Evolutionary conservation across 257 asterid genomes (phyloP).

Genomic region (Scutellaria galericulata): DNA sequence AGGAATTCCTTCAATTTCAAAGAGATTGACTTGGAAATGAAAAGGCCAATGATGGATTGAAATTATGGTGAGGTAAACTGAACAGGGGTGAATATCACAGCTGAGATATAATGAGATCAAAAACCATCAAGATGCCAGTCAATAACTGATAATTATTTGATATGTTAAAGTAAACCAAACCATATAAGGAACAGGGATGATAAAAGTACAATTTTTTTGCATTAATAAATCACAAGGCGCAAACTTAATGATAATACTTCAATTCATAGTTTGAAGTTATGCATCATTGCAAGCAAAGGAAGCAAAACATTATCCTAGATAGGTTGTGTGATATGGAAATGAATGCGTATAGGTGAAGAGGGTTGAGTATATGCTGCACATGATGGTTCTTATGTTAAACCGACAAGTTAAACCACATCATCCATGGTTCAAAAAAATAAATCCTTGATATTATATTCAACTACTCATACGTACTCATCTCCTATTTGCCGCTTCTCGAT

Average conservation of each 20-base stretch:
- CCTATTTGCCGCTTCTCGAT: conserved; percentile 96
- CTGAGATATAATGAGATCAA: background rate
- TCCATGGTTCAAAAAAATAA: background rate
- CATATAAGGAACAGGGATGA: conserved; percentile 1
- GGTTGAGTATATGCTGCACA: background rate
- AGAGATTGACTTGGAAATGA: background rate
- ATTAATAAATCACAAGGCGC: background rate
- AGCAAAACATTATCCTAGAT: conserved; percentile 12
- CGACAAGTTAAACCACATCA: conserved; percentile 7
- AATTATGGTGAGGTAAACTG: background rate
- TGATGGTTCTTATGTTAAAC: background rate
- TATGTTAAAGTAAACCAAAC: background rate
- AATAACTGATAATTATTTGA: background rate
- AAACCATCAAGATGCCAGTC: conserved; percentile 18
- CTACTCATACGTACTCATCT: conserved; percentile 72
- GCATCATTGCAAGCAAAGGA: background rate
- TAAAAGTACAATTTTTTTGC: background rate
- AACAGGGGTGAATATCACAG: background rate
- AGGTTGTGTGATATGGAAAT: background rate
- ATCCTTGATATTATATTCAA: background rate
- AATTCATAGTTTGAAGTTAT: background rate
- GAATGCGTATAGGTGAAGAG: background rate
- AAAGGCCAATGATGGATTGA: background rate
- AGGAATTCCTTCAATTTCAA: conserved; percentile 6
- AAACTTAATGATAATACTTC: background rate